phyloP scores from a whole-genome alignment of 73 alveolate genomes.

The Chromera velia region DNA sequence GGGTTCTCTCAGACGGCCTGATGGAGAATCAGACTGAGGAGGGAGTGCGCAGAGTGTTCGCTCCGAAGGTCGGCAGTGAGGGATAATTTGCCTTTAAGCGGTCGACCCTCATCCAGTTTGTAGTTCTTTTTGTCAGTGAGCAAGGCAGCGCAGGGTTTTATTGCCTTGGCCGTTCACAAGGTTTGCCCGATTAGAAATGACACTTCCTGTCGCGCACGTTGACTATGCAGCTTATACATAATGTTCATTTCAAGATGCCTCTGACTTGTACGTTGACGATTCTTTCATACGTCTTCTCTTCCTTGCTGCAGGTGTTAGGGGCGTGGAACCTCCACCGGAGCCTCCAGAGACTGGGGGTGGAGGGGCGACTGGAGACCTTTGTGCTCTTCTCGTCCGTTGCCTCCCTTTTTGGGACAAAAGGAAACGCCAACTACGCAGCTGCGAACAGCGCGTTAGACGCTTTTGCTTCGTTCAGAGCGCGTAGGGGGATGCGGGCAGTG shows the following conservation, averaged over 20 bases:
- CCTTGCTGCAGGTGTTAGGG: too few relatives aligned
- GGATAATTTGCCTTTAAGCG: not conserved
- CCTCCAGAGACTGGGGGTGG: not conserved
- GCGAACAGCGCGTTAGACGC: constrained; percentile 16
- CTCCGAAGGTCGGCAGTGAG: constrained; percentile 23
- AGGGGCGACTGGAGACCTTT: not conserved
- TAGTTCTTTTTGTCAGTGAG: too few relatives aligned
- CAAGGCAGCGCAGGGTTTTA: too few relatives aligned
- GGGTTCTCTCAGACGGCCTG: constrained; percentile 16
- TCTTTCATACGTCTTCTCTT: too few relatives aligned
- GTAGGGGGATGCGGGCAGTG: not conserved
- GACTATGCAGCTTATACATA: too few relatives aligned
- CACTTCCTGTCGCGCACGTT: too few relatives aligned
- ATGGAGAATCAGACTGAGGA: not conserved
- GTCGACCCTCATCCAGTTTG: too few relatives aligned
- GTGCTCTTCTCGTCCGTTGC: constrained; percentile 24
- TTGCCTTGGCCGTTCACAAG: too few relatives aligned
- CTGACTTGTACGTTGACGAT: too few relatives aligned
- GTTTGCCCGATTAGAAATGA: not conserved
- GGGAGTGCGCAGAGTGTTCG: not conserved
- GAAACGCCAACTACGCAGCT: constrained; percentile 16
- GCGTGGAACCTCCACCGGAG: constrained; percentile 6
- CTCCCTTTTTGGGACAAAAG: constrained; percentile 9
- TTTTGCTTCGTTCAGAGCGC: not conserved
- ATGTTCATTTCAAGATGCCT: too few relatives aligned